A percentile compares a stretch with the other conserved stretches of the same genome.
phyloP scores from a whole-genome alignment of 2,329 filamentous ascomycete species.

The Zymoseptoria tritici region DNA sequence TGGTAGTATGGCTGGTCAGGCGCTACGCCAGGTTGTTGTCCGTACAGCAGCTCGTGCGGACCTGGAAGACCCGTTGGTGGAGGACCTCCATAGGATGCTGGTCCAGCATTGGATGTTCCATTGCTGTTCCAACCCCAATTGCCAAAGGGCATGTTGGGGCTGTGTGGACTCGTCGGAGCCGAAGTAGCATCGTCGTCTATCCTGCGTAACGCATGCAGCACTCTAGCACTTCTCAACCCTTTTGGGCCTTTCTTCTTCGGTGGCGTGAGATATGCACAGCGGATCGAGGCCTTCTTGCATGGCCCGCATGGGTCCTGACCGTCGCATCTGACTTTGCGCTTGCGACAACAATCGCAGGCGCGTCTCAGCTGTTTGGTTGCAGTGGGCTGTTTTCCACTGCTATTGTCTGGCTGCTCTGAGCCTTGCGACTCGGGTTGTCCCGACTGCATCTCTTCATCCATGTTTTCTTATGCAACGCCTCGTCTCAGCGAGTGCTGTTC shows the following conservation, averaged over 20 bases:
- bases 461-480: conserved; percentile 9
- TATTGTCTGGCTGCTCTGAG: conserved; percentile 4
- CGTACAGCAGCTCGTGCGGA: conserved; percentile 9
- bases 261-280: conserved; percentile 30
- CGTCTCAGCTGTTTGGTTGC: conserved; percentile 22
- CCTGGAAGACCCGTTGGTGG: background rate
- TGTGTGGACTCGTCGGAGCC: conserved; percentile 19
- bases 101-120: conserved; percentile 7
- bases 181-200: conserved; percentile 27
- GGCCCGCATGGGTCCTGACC: conserved; percentile 28
- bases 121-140: conserved; percentile 24
- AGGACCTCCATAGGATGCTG: conserved; percentile 5
- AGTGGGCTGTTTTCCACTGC: conserved; percentile 3
- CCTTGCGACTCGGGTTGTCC: conserved; percentile 4
- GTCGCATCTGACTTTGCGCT: conserved; percentile 31
- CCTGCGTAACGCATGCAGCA: conserved; percentile 28
- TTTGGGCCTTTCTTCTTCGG: conserved; percentile 33
- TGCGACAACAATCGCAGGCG: conserved; percentile 32
- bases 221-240: conserved; percentile 28
- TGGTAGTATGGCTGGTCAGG: conserved; percentile 20
- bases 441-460: conserved; percentile 15
- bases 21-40: conserved; percentile 13
- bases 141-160: conserved; percentile 21
- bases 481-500: conserved; percentile 7
- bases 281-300: conserved; percentile 29